phyloP scores from a whole-genome alignment of 2,329 filamentous ascomycete genomes.

The Sporothrix curviconia region DNA sequence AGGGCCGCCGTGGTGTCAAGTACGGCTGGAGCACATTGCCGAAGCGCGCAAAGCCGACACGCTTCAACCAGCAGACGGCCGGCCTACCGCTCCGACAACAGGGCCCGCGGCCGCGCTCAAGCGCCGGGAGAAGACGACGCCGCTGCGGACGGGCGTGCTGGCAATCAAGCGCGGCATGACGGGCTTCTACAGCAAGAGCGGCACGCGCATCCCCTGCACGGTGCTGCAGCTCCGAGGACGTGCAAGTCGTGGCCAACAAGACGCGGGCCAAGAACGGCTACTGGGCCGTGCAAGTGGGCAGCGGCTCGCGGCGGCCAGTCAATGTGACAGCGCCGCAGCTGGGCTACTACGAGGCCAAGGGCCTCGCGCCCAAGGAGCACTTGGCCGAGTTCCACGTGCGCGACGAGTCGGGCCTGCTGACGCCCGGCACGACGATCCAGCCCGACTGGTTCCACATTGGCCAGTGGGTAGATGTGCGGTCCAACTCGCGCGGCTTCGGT shows the following conservation, averaged over 20 bases:
- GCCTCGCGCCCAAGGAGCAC: constrained; percentile 75
- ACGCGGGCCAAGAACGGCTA: constrained; percentile 77
- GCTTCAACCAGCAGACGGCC: constrained; percentile 53
- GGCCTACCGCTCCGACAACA: constrained; percentile 51
- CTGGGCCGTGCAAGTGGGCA: constrained; percentile 85
- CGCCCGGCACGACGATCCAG: constrained; percentile 66
- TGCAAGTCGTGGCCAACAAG: constrained; percentile 84
- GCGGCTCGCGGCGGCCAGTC: constrained; percentile 63
- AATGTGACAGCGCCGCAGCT: constrained; percentile 79
- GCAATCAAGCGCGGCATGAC: constrained; percentile 96
- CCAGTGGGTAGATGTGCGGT: constrained; percentile 81
- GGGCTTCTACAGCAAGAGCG: constrained; percentile 74
- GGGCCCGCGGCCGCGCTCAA: constrained; percentile 55
- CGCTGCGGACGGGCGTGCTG: constrained; percentile 70
- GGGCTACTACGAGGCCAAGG: constrained; percentile 79
- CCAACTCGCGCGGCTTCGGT: constrained; percentile 77
- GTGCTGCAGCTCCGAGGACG: constrained; percentile 88
- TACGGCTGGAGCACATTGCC: constrained; percentile 53
- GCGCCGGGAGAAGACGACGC: constrained; percentile 53
- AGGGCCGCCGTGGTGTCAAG: constrained; percentile 42
- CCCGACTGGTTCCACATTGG: constrained; percentile 90
- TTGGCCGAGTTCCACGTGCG: constrained; percentile 84
- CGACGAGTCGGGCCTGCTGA: constrained; percentile 62
- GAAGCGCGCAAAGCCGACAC: constrained; percentile 44
- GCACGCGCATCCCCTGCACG: constrained; percentile 75